phyloP scores from a whole-genome alignment of 1,284 basidiomycete genomes.

The Xerocomus cyaneibrunnescens region DNA sequence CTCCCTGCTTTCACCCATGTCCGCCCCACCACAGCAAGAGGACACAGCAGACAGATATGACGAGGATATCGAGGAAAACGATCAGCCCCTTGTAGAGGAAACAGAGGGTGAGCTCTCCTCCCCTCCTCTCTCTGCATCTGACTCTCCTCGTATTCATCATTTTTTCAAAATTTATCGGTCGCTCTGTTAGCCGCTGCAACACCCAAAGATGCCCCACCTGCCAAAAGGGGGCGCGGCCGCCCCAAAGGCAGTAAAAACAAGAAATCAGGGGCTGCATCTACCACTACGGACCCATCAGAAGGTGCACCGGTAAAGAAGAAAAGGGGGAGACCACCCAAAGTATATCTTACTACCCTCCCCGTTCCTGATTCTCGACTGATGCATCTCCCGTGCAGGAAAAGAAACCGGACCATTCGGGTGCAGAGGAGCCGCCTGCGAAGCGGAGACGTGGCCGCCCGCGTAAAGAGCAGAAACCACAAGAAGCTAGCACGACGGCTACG shows the following conservation, averaged over 20 bases:
- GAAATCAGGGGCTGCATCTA: slow-evolving; percentile 48
- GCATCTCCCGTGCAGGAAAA: slow-evolving; percentile 46
- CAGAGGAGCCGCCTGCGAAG: slow-evolving; percentile 54
- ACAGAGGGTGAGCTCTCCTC: slow-evolving; percentile 35
- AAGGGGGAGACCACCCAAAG: slow-evolving; percentile 77
- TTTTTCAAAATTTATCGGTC: slow-evolving; percentile 25
- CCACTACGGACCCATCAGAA: slow-evolving; percentile 41
- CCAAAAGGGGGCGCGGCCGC: slow-evolving; percentile 73
- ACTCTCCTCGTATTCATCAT: slow-evolving; percentile 10
- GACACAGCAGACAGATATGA: slow-evolving; percentile 40
- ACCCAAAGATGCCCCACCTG: slow-evolving; percentile 35
- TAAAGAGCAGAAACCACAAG: slow-evolving; percentile 55
- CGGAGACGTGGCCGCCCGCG: slow-evolving; percentile 72
- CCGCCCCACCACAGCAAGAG: slow-evolving; percentile 43
- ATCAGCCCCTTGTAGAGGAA: slow-evolving; percentile 34
- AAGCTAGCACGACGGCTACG: slow-evolving; percentile 21
- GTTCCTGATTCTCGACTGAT: slow-evolving; percentile 32
- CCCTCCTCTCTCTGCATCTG: slow-evolving; percentile 5
- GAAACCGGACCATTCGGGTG: slow-evolving; percentile 47
- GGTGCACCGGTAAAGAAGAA: slow-evolving; percentile 49
- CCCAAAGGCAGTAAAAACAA: slow-evolving; percentile 85
- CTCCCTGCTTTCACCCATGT: slow-evolving; percentile 38
- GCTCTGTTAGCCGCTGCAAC: slow-evolving; percentile 20
- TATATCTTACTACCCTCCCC: slow-evolving; percentile 34
- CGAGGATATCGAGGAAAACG: slow-evolving; percentile 47